These are phyloP conservation scores for Fusarium phyllophilum DNA, from an alignment of 2,329 filamentous ascomycete species.

Conservation along the genomic window DNA sequence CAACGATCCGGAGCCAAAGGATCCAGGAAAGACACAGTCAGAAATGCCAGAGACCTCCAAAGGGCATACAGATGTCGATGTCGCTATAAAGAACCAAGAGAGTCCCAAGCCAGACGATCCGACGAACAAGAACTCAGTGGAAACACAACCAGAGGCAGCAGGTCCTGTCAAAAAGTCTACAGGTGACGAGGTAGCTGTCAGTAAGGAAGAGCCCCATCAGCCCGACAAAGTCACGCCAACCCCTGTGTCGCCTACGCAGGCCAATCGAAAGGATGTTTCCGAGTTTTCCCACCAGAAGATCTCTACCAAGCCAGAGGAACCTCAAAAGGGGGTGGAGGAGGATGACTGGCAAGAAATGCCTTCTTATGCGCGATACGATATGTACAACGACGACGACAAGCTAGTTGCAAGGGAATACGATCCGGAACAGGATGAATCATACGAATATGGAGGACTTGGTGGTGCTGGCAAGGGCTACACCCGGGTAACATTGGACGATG, in stretches of 20 bases:
- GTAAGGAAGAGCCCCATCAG: conserved; percentile 12
- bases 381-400: conserved; percentile 93
- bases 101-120: conserved; percentile 9
- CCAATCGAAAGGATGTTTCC: conserved; percentile 59
- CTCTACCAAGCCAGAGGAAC: conserved; percentile 65
- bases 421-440: conserved; percentile 73
- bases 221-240: conserved; percentile 28
- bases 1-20: conserved; percentile 5
- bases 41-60: neutral
- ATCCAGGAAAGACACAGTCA: neutral
- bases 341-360: conserved; percentile 97
- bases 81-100: conserved; percentile 9
- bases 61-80: conserved; percentile 10
- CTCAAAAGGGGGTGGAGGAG: conserved; percentile 60
- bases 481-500: conserved; percentile 92
- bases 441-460: conserved; percentile 80
- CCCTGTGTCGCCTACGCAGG: conserved; percentile 19
- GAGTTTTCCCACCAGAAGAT: conserved; percentile 93
- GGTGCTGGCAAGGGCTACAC: conserved; percentile 97
- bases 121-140: conserved; percentile 4
- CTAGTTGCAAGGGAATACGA: conserved; percentile 85
- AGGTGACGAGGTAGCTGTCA: conserved; percentile 12
- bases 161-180: conserved; percentile 6
- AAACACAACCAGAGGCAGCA: neutral
- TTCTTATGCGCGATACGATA: conserved; percentile 88